Conservation (phyloP, 106 monocot species). For the Dactylorhiza incarnata region DNA sequence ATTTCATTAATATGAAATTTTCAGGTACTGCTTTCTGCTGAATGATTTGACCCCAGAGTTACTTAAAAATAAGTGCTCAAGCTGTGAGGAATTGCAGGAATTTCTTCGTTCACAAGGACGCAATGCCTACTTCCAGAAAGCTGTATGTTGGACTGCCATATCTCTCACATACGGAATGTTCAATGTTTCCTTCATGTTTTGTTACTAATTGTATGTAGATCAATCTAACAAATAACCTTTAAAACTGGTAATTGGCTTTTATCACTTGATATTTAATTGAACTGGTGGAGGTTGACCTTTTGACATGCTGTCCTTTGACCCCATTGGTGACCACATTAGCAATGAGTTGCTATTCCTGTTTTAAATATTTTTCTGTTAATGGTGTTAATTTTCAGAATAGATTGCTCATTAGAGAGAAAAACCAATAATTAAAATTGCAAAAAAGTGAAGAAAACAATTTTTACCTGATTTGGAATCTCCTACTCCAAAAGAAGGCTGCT, state of each 20-base stretch:
- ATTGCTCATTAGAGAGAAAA: no score
- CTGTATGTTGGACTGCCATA: conserved; percentile 23
- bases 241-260: not conserved
- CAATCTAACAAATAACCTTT: not conserved
- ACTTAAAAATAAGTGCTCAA: conserved; percentile 50
- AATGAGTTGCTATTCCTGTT: not conserved
- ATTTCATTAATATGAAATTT: not conserved
- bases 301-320: not conserved
- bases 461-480: no score
- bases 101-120: conserved; percentile 71
- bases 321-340: not conserved
- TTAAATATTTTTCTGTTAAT: not conserved
- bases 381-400: no score
- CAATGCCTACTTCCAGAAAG: conserved; percentile 93
- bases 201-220: not conserved
- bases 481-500: no score
- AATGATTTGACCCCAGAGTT: conserved; percentile 80
- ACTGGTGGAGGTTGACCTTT: not conserved
- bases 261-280: not conserved
- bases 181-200: not conserved
- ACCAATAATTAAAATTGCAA: no score
- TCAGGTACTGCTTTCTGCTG: conserved; percentile 87
- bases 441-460: no score
- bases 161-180: not conserved
- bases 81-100: conserved; percentile 63